phyloP scores from a whole-genome alignment of 768 basidiomycete species.

The Vararia minispora region DNA sequence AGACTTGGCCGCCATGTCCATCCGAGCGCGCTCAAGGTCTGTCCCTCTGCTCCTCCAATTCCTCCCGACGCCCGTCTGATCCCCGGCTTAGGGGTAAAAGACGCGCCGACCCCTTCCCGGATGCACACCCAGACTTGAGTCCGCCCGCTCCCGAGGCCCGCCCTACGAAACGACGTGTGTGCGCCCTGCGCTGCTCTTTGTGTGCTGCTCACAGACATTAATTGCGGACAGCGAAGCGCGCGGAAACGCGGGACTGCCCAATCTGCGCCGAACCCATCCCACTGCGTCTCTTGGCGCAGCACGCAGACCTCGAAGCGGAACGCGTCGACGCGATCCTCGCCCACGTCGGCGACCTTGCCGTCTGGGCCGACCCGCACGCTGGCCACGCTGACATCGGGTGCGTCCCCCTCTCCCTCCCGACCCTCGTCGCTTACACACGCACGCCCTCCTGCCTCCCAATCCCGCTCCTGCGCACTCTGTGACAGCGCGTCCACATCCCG shows the following conservation, averaged over 20 bases:
- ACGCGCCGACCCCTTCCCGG: no score
- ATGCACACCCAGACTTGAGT: no score
- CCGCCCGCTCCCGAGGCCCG: no score
- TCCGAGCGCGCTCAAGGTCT: no score
- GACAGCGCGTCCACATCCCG: constrained; percentile 18
- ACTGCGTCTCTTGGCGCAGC: constrained; percentile 53
- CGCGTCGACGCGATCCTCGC: constrained; percentile 59
- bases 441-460: constrained; percentile 24
- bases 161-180: no score
- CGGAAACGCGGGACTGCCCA: constrained; percentile 67
- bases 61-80: no score
- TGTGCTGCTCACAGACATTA: no score
- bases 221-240: constrained; percentile 47
- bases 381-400: constrained; percentile 42
- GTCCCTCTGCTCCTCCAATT: no score
- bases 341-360: constrained; percentile 50
- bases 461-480: no score
- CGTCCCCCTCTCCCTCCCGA: constrained; percentile 14
- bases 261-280: constrained; percentile 67
- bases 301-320: constrained; percentile 54
- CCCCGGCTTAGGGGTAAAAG: no score
- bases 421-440: constrained; percentile 9
- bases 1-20: no score
- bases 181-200: no score
- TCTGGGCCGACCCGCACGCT: constrained; percentile 31